Evolutionary conservation across 1,284 basidiomycete genomes (phyloP).

Genomic region (Fistulinella cinereoalba): DNA sequence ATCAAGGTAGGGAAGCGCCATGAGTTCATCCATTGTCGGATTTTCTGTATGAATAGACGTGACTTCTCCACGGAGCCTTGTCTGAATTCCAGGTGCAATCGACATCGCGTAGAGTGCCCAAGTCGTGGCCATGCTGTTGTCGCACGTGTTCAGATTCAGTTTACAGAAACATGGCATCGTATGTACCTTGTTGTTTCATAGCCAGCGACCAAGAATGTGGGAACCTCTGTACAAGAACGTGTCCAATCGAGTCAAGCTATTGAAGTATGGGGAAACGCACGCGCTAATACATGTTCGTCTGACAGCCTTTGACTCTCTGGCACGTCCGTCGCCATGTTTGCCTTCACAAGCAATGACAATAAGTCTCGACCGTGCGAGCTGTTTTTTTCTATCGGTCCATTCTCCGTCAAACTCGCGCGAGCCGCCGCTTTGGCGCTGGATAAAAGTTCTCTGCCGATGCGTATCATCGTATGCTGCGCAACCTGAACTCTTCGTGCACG

Average conservation of each 20-base stretch:
- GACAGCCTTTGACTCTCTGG: slow-evolving; percentile 57
- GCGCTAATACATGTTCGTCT: slow-evolving; percentile 73
- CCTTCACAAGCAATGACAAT: slow-evolving; percentile 54
- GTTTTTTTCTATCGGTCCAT: slow-evolving; percentile 31
- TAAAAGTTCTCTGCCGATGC: slow-evolving; percentile 48
- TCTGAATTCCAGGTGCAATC: slow-evolving; percentile 54
- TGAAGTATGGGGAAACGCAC: slow-evolving; percentile 43
- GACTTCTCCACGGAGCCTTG: slow-evolving; percentile 69
- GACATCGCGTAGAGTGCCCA: slow-evolving; percentile 70
- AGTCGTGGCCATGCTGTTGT: slow-evolving; percentile 44
- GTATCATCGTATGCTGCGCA: slow-evolving; percentile 26
- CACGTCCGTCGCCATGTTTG: slow-evolving; percentile 63
- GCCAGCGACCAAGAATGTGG: slow-evolving; percentile 53
- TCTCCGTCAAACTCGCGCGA: slow-evolving; percentile 22
- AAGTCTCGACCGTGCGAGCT: slow-evolving; percentile 44
- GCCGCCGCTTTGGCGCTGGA: slow-evolving; percentile 42
- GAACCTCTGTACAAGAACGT: slow-evolving; percentile 32
- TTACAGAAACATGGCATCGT: background rate
- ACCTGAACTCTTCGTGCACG: slow-evolving; percentile 8
- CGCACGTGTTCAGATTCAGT: background rate
- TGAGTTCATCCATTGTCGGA: slow-evolving; percentile 60
- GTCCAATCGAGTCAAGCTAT: background rate
- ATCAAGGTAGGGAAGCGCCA: slow-evolving; percentile 59
- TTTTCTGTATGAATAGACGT: slow-evolving; percentile 45
- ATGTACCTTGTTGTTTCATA: slow-evolving; percentile 74